phyloP scores from a whole-genome alignment of 257 asterid genomes.

The Nyctanthes arbortristis region DNA sequence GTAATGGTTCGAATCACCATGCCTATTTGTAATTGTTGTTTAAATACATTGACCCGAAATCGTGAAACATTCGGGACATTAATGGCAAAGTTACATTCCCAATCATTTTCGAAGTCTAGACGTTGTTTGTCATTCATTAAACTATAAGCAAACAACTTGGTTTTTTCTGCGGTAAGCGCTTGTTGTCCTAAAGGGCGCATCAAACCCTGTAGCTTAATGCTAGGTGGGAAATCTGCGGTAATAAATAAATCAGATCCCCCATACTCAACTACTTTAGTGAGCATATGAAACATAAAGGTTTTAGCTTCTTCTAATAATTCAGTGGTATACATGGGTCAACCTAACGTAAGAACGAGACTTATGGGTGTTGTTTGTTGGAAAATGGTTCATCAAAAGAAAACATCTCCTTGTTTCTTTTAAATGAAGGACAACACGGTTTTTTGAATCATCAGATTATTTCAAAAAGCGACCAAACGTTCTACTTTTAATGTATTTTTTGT shows the following conservation, averaged over 20 bases:
- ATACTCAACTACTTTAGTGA: not conserved
- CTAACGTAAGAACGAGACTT: too few species aligned
- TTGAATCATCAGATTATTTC: too few species aligned
- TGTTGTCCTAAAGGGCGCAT: not conserved
- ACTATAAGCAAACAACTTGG: not conserved
- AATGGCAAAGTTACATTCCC: not conserved
- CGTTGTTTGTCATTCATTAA: not conserved
- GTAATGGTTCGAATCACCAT: not conserved
- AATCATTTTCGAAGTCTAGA: not conserved
- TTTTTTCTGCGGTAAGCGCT: not conserved
- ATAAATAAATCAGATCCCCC: not conserved
- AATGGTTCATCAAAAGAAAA: too few species aligned
- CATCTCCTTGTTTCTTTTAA: too few species aligned
- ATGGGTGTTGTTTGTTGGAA: too few species aligned
- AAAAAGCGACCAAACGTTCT: too few species aligned
- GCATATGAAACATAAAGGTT: too few species aligned
- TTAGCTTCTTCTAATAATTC: too few species aligned
- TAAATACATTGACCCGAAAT: not conserved
- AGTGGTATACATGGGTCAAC: too few species aligned
- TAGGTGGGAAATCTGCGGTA: not conserved
- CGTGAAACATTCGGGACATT: not conserved
- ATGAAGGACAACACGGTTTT: too few species aligned
- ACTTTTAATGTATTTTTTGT: too few species aligned
- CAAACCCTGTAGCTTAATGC: not conserved
- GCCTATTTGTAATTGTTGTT: not conserved